Evolutionary conservation across 177 flowering plant genomes (phyloP).

Genomic region (Vitis hybrid): DNA sequence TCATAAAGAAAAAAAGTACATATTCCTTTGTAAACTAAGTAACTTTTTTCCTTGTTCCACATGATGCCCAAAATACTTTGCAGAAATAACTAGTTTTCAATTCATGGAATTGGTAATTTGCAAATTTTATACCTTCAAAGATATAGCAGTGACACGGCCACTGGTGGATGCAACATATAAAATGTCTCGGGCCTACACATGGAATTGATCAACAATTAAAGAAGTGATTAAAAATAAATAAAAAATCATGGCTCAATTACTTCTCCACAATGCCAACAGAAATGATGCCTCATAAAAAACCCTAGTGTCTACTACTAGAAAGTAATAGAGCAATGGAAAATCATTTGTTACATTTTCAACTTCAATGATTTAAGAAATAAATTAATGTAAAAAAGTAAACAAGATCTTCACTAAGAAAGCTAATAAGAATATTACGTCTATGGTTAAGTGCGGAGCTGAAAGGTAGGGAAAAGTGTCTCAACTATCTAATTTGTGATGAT

Average conservation of each 20-base stretch:
- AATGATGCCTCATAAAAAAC: neutral
- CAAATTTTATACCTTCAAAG: conserved; percentile 47
- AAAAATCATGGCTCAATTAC: neutral
- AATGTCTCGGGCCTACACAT: conserved; percentile 39
- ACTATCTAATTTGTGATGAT: too few species aligned
- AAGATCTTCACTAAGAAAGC: too few species aligned
- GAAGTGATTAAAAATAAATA: neutral
- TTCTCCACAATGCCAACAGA: neutral
- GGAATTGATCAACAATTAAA: conserved; percentile 10
- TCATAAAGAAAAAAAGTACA: too few species aligned
- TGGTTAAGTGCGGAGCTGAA: too few species aligned
- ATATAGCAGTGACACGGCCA: conserved; percentile 74
- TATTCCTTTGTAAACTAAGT: too few species aligned
- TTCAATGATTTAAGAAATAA: neutral
- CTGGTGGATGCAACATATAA: conserved; percentile 86
- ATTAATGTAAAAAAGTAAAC: neutral
- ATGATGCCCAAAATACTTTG: too few species aligned
- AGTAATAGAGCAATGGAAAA: neutral
- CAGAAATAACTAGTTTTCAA: too few species aligned
- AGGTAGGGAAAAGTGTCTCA: too few species aligned
- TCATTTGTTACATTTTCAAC: neutral
- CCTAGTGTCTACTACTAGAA: neutral
- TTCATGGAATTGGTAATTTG: neutral
- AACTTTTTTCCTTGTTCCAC: too few species aligned
- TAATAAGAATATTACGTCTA: neutral